Base-by-base conservation (phyloP, 441 rosid genomes). In the Isatis lusitanica region DNA sequence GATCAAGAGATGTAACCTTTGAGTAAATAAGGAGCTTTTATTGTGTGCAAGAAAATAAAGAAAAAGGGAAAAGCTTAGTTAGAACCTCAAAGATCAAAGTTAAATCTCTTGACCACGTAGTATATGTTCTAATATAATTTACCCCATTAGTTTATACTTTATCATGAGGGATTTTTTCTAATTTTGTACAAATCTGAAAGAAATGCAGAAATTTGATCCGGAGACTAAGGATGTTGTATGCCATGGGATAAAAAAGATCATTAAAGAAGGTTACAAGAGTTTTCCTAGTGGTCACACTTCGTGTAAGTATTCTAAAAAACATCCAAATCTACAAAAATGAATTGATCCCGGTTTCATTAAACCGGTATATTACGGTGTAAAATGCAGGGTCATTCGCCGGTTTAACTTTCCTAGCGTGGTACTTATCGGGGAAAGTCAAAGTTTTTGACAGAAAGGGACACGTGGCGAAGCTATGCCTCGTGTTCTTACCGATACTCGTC, bases 371-470 rank as follows among this genome's bases (percentile, higher is more conserved):
- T 13, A 12, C 62, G 10, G 17, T 68, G 30, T 39, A 13, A 10
- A 12, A 26, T 74, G 69, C 78, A 84, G 85, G 90, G 88, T 81
- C 90, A 7, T 86, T 86, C 64, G 88, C 86, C n/a, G 90, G 90
- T 60, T 73, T 84, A 36, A 71, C 75, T 9, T 86, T 74, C 67
- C 71, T 85, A 0, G 76, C 90, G 7, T 78, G 83, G 86, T 86
- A 86, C 62, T 58, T 86, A 69, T 81, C 88, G 9, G 87, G 88
- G 57, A 86, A 84, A 78, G 69, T 86, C 8, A 84, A 81, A 72
- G 87, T 77, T 13, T 86, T 86, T 63, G 86, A 84, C 48, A 70
- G 74, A 17, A 63, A 47, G 40, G 88, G 88, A 42, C 86, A 81
- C 60, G 74, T 84, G 7, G 85, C 82, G 2, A 83, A 86, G 62